Percentiles rank a stretch among this genome's conserved stretches.
Conservation (phyloP, 768 basidiomycete genomes). For the Vishniacozyma victoriae region DNA sequence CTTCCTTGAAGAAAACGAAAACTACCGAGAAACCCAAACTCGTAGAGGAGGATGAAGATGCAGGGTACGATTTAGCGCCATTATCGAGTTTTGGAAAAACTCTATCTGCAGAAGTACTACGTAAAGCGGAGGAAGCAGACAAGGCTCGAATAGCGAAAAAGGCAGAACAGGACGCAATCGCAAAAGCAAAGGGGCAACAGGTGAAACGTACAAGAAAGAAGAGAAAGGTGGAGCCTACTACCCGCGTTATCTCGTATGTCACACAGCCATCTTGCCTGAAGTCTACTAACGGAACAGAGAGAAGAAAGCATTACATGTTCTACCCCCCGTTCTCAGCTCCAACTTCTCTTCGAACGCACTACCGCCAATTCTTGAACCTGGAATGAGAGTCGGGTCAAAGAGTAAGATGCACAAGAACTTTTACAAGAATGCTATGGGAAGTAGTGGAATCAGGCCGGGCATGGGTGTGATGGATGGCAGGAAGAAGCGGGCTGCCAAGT, state of each 20-base stretch:
- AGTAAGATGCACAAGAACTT: constrained; percentile 7
- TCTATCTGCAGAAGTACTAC: constrained; percentile 6
- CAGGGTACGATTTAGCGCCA: constrained; percentile 4
- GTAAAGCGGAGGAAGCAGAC: not conserved
- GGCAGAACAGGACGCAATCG: not conserved
- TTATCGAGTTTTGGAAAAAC: not conserved
- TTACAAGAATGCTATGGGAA: constrained; percentile 12
- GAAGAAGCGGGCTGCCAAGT: constrained; percentile 42
- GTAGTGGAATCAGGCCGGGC: constrained; percentile 17
- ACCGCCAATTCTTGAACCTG: constrained; percentile 13
- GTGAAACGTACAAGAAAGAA: constrained; percentile 3
- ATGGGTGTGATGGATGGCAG: constrained; percentile 42
- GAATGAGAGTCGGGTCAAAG: not conserved
- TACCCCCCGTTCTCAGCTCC: constrained; percentile 3
- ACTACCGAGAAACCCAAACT: constrained; percentile 2
- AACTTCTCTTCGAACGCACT: not conserved
- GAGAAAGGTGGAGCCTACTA: constrained; percentile 9
- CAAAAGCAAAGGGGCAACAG: constrained; percentile 2
- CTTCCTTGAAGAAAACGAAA: not conserved
- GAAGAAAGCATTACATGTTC: constrained; percentile 6
- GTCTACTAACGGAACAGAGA: not conserved
- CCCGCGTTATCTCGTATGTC: constrained; percentile 5
- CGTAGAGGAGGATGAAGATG: constrained; percentile 5
- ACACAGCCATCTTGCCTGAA: not conserved
- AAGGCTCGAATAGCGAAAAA: not conserved